Evolutionary conservation across 2,329 filamentous ascomycete species (phyloP), one percentile per base, ranked within the genome.

Genomic region (Colletotrichum sublineola): DNA sequence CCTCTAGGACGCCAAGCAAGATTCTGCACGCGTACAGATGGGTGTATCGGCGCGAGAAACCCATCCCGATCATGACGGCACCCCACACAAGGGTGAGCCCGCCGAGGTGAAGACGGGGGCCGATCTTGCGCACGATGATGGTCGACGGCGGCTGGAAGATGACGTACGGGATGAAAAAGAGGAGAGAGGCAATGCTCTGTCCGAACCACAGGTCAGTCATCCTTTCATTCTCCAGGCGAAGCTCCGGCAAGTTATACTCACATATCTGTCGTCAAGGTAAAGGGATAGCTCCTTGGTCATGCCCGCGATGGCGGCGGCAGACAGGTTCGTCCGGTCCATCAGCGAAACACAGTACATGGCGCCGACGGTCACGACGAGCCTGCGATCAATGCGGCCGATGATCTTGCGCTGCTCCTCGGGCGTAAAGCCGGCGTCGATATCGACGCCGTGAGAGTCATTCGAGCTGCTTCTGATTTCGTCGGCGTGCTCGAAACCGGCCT

Each of bases 291-390:
- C 88, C 1, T 74, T 74, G 20, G 78, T 77, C 86, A 90, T 88
- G 64, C 88, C 93, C 29, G 94, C 93, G 79, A 96, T 92, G 57
- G 89, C 89, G 52, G 93, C 93, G 31, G 89, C 85, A n/a, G 89
- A 89, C 79, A 95, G 82, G 80, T 96, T 96, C 2, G 92, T 94
- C 42, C 94, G 86, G 78, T 96, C 94, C 90, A 96, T 93, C 71
- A 96, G 83, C 75, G 89, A 92, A 76, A 94, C 86, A 79, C 92
- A 94, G 81, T 95, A 95, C 82, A 94, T 87, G 75, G 87, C 78
- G 29, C 91, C 91, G 5, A 90, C 88, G 1, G 87, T 90, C 4
- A 87, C 78, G 52, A 93, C 88, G 4, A 93, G 83, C 2, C 91
- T 89, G 40, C 85, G 83, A 80, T 97, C 94, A 75, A 96, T 85